Evolutionary conservation across 2,329 filamentous ascomycete species (phyloP), one percentile per base, ranked within the genome.

Genomic region (Rutstroemia sp.): DNA sequence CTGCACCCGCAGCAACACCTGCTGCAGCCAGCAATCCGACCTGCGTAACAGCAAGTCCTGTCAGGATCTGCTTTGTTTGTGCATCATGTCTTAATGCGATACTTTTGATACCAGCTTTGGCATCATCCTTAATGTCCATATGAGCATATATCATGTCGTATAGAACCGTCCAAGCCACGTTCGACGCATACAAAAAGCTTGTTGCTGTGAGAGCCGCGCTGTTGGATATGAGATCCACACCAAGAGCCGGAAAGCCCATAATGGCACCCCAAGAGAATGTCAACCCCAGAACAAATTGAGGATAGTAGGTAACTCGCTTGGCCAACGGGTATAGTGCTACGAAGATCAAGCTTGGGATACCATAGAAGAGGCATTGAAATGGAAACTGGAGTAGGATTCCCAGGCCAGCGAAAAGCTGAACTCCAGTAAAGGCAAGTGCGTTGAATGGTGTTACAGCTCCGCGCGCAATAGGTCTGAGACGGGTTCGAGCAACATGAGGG

Each of bases 71-170:
- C 71, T 94, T 95, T 1, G 89, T 92, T 59, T 91, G 79, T 5
- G 80, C 77, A 60, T 88, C 86, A 64, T 95, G 89, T 69, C 87
- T 86, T 41, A 95, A 75, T 1, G 88, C 90, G 64, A 95, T 94
- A 66, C 86, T 90, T 75, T 92, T 95, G 73, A 95, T 94, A 8
- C 90, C 91, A 0, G 86, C 90, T 71, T 90, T 91, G 59, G 78
- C 83, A 67, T 95, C 90, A 65, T 95, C 90, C 66, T 86, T 86
- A 70, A 92, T 87, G 66, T 95, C 90, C 85, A 94, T 92, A 69
- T 95, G 90, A 14, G 90, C 90, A 71, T 95, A 95, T 34, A 95
- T 90, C 83, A 94, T 95, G 70, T 95, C 90, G 70, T 95, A 95
- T 41, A 95, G 73, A 25, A 95, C 79, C 0, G 90, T 95, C 91